A percentile compares a stretch with the other conserved stretches of the same genome.
Evolutionary conservation across 352 stramenopile species (phyloP).

Genomic region (Thraustochytrium striatum): DNA sequence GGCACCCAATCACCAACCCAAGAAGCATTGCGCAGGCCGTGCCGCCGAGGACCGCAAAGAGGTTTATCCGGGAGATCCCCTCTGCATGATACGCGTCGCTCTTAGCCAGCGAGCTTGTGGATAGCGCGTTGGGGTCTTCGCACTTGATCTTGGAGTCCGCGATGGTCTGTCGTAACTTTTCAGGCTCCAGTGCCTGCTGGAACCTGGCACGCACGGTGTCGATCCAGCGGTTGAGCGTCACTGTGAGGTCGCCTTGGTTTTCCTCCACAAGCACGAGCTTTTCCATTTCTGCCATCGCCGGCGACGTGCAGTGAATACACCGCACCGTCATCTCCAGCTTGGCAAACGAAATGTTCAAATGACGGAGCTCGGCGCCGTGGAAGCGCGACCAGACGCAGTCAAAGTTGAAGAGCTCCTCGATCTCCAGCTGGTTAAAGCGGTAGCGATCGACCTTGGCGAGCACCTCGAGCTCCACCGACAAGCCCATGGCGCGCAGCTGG

Average conservation of each 20-base stretch:
- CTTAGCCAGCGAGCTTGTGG: background rate
- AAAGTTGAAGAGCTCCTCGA: constrained; percentile 23
- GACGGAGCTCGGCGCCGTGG: background rate
- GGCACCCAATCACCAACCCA: constrained; percentile 14
- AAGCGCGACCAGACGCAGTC: background rate
- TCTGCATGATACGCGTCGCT: constrained; percentile 3
- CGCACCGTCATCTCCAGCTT: background rate
- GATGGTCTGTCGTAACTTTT: constrained; percentile 4
- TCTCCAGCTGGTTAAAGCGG: constrained; percentile 3
- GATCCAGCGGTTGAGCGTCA: constrained; percentile 24
- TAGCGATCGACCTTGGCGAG: constrained; percentile 13
- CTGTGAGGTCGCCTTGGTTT: constrained; percentile 24
- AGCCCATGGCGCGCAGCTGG: background rate
- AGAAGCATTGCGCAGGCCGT: constrained; percentile 11
- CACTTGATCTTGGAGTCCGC: background rate
- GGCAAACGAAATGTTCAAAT: background rate
- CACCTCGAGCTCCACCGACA: background rate
- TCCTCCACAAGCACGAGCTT: background rate
- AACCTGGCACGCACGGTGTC: background rate
- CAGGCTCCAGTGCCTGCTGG: constrained; percentile 1
- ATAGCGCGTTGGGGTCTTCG: background rate
- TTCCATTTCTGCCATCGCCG: constrained; percentile 22
- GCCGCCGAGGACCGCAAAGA: constrained; percentile 23
- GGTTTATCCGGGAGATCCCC: background rate
- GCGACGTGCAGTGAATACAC: constrained; percentile 21